phyloP scores from a whole-genome alignment of 805 yeast species.

The Nakazawaea sp. region DNA sequence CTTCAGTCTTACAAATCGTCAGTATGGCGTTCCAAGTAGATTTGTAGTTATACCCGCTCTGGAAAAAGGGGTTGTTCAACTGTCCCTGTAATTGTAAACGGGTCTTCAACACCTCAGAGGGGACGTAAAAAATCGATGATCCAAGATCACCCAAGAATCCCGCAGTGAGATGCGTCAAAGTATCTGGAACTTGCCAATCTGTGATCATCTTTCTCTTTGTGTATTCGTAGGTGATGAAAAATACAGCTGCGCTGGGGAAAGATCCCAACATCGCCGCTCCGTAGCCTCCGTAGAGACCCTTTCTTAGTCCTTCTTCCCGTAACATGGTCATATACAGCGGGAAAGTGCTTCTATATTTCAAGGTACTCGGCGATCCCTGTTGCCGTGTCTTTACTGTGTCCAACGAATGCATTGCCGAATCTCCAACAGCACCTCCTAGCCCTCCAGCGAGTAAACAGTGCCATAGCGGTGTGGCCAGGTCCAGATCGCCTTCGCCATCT shows the following conservation, averaged over 20 bases:
- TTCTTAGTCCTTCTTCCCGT: conserved; percentile 73
- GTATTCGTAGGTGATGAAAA: conserved; percentile 85
- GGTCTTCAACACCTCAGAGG: conserved; percentile 91
- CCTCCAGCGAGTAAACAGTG: conserved; percentile 86
- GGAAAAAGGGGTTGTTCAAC: conserved; percentile 69
- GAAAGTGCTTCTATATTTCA: conserved; percentile 67
- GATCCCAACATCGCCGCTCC: conserved; percentile 89
- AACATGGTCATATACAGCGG: conserved; percentile 73
- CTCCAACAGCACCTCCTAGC: conserved; percentile 91
- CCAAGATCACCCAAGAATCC: conserved; percentile 94
- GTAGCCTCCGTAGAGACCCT: conserved; percentile 91
- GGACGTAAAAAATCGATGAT: conserved; percentile 85
- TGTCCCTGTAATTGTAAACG: conserved; percentile 90
- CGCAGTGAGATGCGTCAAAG: conserved; percentile 71
- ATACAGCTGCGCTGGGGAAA: conserved; percentile 90
- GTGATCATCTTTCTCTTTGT: conserved; percentile 66
- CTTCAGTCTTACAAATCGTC: conserved; percentile 65
- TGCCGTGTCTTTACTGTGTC: conserved; percentile 97
- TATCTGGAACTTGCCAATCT: conserved; percentile 63
- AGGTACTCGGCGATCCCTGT: conserved; percentile 76
- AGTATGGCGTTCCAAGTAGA: conserved; percentile 66
- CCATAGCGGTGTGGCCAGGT: conserved; percentile 34
- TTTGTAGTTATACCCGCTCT: conserved; percentile 80
- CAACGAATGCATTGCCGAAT: conserved; percentile 86
- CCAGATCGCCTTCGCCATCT: neutral